Evolutionary conservation across 2,329 filamentous ascomycete species (phyloP).

Genomic region (Fusarium nisikadoi): DNA sequence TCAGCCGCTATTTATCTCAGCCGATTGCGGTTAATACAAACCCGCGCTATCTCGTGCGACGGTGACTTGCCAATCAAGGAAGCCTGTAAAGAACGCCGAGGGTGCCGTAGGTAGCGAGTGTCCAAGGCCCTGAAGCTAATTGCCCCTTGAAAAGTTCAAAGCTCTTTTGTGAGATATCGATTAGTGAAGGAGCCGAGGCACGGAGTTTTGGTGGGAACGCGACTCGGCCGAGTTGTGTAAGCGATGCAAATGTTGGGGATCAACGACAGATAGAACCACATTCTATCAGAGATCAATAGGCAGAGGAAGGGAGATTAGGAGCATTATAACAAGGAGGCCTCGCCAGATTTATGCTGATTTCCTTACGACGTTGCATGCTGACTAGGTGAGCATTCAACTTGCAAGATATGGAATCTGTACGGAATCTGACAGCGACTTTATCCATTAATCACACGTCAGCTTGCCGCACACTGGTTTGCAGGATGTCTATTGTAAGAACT

Average conservation of each 20-base stretch:
- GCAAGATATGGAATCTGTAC: background rate
- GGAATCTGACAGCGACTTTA: background rate
- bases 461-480: background rate
- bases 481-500: background rate
- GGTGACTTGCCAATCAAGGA: background rate
- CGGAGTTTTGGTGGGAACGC: conserved; percentile 27
- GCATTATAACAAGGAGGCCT: background rate
- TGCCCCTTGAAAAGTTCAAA: conserved; percentile 3
- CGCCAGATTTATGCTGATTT: background rate
- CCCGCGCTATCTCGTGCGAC: background rate
- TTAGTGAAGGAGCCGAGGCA: conserved; percentile 36
- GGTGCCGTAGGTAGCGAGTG: conserved; percentile 4
- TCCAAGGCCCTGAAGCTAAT: background rate
- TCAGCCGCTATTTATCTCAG: conserved; percentile 7
- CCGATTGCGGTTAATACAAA: background rate
- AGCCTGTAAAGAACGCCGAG: background rate
- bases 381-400: background rate
- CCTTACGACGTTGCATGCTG: background rate
- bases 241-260: conserved; percentile 13
- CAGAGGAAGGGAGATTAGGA: background rate
- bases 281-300: background rate
- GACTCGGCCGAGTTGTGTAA: conserved; percentile 9
- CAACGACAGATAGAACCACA: background rate
- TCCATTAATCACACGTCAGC: conserved; percentile 7
- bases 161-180: background rate